Base-by-base conservation (phyloP, 768 basidiomycete species). In the Tricholoma matsutake region DNA sequence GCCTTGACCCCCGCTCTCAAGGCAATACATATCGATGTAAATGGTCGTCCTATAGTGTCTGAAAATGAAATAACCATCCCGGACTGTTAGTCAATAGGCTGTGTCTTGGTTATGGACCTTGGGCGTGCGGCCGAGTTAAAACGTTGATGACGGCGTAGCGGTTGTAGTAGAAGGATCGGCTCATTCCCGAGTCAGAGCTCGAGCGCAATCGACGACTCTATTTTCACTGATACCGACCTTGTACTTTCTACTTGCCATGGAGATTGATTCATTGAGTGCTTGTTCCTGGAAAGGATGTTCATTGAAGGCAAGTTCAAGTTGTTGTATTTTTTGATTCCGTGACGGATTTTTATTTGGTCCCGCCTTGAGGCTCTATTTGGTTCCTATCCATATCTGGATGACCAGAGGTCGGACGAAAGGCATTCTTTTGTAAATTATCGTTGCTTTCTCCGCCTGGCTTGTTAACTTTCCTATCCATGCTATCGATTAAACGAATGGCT, bases 401-500 rank as follows among this genome's bases (percentile, higher is more conserved):
- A 65, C 64, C 65, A 59, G 60, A 57, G 60, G 51, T 53, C 51
- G 51, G 55, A 28, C 20, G 54, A 61, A 62, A 54, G 56, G 49
- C 60, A 57, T 67, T 62, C 59, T 61, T 61, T 65, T 65, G 47
- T 62, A 45, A 52, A 60, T 35, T 47, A 20, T 43, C n/a, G 58
- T 56, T 31, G 55, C 35, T 56, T 47, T 64, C 63, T 52, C 49
- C 32, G n/a, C 61, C 57, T 52, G 61, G 43, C 58, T 59, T 57
- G 41, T 58, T 35, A 35, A 39, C 28, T 37, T 61, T 64, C 64
- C 63, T 54, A 62, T 16, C 32, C 52, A 67, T 64, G 61, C 58
- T 64, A 63, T 72, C 73, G 75, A 75, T 83, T 57, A 81, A 77
- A 73, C 75, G 80, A 68, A 83, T 84, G 82, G 76, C 82, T 18